Evolutionary conservation across 805 yeast species (phyloP).

Genomic region (Suhomyces sp.): DNA sequence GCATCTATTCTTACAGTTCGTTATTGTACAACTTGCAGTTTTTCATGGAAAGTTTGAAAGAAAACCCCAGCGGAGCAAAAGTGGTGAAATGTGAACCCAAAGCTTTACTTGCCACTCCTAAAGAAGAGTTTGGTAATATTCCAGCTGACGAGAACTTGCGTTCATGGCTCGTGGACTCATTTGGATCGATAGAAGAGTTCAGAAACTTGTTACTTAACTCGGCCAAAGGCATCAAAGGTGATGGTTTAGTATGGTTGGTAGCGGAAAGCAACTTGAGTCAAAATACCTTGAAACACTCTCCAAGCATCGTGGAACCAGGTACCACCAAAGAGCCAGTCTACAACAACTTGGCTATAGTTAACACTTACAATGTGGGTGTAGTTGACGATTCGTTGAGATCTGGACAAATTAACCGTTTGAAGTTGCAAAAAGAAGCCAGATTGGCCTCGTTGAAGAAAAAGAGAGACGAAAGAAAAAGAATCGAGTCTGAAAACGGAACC

Average conservation of each 20-base stretch:
- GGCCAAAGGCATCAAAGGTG: constrained; percentile 74
- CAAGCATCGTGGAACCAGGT: constrained; percentile 10
- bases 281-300: constrained; percentile 18
- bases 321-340: constrained; percentile 14
- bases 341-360: constrained; percentile 60
- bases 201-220: constrained; percentile 66
- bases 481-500: constrained; percentile 10
- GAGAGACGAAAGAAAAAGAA: constrained; percentile 20
- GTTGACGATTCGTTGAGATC: constrained; percentile 62
- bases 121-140: constrained; percentile 30
- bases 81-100: constrained; percentile 18
- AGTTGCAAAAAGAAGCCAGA: constrained; percentile 31
- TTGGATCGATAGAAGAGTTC: constrained; percentile 78
- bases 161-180: constrained; percentile 54
- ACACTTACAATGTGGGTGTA: constrained; percentile 87
- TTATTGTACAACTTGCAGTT: constrained; percentile 49
- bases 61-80: constrained; percentile 15
- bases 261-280: constrained; percentile 48
- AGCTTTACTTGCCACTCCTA: constrained; percentile 47
- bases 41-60: constrained; percentile 43
- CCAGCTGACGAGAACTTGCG: constrained; percentile 35
- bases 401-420: constrained; percentile 48
- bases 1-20: constrained; percentile 45
- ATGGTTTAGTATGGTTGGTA: constrained; percentile 88
- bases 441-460: constrained; percentile 23